Conservation (phyloP, 2,329 filamentous ascomycete genomes). For the Pseudogymnoascus sp. region DNA sequence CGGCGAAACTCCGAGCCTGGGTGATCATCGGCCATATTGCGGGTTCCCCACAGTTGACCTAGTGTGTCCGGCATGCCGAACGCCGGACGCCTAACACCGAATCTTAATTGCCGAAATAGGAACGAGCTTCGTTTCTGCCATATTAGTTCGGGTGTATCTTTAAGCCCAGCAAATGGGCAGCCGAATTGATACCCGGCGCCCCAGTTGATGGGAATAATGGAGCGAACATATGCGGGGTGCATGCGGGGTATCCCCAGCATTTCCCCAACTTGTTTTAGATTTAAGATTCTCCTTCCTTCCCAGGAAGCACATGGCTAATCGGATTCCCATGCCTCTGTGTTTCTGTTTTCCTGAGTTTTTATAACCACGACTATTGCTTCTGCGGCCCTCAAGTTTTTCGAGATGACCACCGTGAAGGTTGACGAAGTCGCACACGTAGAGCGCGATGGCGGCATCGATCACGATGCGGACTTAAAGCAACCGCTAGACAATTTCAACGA, state of each 20-base stretch:
- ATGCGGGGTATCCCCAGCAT: neutral
- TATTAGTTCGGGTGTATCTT: neutral
- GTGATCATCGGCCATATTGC: neutral
- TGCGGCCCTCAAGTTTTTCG: neutral
- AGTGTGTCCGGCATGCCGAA: neutral
- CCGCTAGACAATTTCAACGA: slow-evolving; percentile 5
- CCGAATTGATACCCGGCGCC: neutral
- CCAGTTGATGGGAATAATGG: neutral
- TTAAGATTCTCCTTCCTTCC: neutral
- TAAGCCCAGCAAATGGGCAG: neutral
- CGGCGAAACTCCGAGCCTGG: neutral
- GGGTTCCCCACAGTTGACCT: neutral
- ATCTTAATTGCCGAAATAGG: neutral
- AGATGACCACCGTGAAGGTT: neutral
- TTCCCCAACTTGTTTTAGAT: neutral
- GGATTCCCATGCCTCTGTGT: neutral
- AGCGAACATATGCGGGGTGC: neutral
- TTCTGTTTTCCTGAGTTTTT: neutral
- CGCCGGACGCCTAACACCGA: neutral
- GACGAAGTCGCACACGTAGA: neutral
- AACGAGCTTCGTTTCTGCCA: neutral
- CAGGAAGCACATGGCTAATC: neutral
- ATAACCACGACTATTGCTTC: neutral
- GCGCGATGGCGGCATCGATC: neutral
- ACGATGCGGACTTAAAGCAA: neutral